A percentile compares a stretch with the other conserved stretches of the same genome.
phyloP scores from a whole-genome alignment of 2,329 filamentous ascomycete species.

The Trichoderma sp. region DNA sequence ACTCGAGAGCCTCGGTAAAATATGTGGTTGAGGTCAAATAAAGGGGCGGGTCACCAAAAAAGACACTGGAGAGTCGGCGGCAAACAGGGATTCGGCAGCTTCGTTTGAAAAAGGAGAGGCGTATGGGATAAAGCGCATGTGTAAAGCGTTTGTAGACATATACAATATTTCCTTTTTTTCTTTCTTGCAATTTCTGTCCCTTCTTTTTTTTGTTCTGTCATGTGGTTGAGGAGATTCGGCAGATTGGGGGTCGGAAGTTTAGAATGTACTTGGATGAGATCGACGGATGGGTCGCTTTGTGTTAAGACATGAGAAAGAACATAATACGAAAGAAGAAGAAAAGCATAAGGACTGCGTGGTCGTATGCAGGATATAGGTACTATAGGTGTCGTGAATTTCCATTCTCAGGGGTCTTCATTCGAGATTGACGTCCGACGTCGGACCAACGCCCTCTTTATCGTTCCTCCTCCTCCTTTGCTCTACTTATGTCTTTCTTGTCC shows the following conservation, averaged over 20 bases:
- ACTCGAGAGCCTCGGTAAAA: neutral
- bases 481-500: neutral
- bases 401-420: constrained; percentile 28
- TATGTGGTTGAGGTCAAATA: constrained; percentile 9
- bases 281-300: too few relatives aligned
- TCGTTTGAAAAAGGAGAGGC: constrained; percentile 13
- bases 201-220: too few relatives aligned
- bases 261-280: too few relatives aligned
- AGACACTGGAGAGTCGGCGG: constrained; percentile 1
- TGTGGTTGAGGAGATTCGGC: neutral
- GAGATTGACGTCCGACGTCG: constrained; percentile 18
- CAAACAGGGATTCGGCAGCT: constrained; percentile 11
- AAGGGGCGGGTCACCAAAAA: neutral
- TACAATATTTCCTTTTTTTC: neutral
- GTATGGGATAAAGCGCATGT: constrained; percentile 12
- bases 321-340: neutral
- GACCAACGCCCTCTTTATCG: neutral
- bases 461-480: constrained; percentile 13
- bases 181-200: neutral
- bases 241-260: neutral
- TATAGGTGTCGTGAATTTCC: neutral
- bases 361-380: too few relatives aligned
- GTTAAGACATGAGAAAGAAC: too few relatives aligned
- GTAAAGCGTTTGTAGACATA: constrained; percentile 19
- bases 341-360: neutral